These are phyloP conservation scores for Williopsis jadinii DNA, from an alignment of 1,139 yeast species.

Conservation along the genomic window DNA sequence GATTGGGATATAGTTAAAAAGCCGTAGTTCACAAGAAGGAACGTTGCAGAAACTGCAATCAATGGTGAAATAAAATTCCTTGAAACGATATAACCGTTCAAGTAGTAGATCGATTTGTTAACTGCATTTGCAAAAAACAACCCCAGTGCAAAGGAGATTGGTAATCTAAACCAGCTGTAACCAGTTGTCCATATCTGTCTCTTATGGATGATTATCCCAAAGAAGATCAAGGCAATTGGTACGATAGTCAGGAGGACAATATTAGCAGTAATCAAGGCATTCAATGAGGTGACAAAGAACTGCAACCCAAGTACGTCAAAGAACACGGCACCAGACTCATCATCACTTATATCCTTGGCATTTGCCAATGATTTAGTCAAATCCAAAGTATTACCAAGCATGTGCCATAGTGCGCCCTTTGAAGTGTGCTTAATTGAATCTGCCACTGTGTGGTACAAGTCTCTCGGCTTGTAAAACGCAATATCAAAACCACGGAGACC, in stretches of 20 bases:
- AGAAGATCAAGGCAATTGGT: slow-evolving; percentile 46
- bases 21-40: slow-evolving; percentile 48
- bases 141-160: slow-evolving; percentile 46
- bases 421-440: slow-evolving; percentile 65
- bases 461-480: slow-evolving; percentile 70
- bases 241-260: slow-evolving; percentile 41
- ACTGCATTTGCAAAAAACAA: slow-evolving; percentile 30
- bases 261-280: slow-evolving; percentile 40
- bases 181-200: slow-evolving; percentile 44
- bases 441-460: slow-evolving; percentile 70
- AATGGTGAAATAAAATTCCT: slow-evolving; percentile 47
- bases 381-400: slow-evolving; percentile 68
- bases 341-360: slow-evolving; percentile 35
- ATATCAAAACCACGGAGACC: slow-evolving; percentile 83
- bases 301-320: slow-evolving; percentile 51
- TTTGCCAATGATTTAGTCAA: slow-evolving; percentile 37
- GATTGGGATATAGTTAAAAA: slow-evolving; percentile 46
- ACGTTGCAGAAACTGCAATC: slow-evolving; percentile 36
- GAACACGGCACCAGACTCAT: slow-evolving; percentile 46
- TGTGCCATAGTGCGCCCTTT: slow-evolving; percentile 67
- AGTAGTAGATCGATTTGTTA: slow-evolving; percentile 28
- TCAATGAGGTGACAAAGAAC: slow-evolving; percentile 49
- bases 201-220: slow-evolving; percentile 41
- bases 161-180: slow-evolving; percentile 46
- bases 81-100: slow-evolving; percentile 55